Evolutionary conservation across 2,329 filamentous ascomycete genomes (phyloP).

Genomic region (Endocalyx cinctus): DNA sequence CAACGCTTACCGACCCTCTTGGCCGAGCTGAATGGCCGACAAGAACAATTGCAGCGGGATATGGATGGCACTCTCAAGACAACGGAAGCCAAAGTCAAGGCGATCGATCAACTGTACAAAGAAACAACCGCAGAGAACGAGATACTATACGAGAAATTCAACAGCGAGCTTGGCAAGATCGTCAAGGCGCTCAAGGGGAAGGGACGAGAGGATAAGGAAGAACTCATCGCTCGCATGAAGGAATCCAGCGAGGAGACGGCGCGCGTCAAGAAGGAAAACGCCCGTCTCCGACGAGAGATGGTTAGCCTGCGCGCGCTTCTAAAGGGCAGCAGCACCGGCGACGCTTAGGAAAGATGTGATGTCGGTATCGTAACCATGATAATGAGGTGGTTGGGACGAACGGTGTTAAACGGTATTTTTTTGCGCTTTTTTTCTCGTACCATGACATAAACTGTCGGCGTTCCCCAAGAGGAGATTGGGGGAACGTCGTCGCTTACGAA

Average conservation of each 20-base stretch:
- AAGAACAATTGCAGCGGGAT: conserved; percentile 63
- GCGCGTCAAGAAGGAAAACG: conserved; percentile 79
- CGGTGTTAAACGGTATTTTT: no score
- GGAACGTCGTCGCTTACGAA: no score
- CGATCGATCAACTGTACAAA: conserved; percentile 83
- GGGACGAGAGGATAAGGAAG: conserved; percentile 72
- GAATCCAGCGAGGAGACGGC: conserved; percentile 74
- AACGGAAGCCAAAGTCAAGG: conserved; percentile 72
- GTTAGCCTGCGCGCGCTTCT: conserved; percentile 59
- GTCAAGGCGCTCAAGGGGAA: conserved; percentile 69
- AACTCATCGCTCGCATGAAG: conserved; percentile 65
- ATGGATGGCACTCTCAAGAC: conserved; percentile 67
- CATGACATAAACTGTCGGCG: no score
- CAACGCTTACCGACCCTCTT: conserved; percentile 57
- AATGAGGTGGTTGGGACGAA: conserved; percentile 8
- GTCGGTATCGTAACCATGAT: conserved; percentile 11
- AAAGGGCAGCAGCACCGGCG: conserved; percentile 31
- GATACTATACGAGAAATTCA: conserved; percentile 85
- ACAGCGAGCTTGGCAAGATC: conserved; percentile 82
- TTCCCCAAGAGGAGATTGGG: no score
- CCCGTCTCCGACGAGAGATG: conserved; percentile 75
- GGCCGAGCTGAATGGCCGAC: conserved; percentile 55
- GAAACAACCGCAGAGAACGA: conserved; percentile 89
- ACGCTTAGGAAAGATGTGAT: conserved; percentile 25
- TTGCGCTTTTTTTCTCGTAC: no score